phyloP scores from a whole-genome alignment of 2,329 filamentous ascomycete genomes.

The Cladosporium sp. region DNA sequence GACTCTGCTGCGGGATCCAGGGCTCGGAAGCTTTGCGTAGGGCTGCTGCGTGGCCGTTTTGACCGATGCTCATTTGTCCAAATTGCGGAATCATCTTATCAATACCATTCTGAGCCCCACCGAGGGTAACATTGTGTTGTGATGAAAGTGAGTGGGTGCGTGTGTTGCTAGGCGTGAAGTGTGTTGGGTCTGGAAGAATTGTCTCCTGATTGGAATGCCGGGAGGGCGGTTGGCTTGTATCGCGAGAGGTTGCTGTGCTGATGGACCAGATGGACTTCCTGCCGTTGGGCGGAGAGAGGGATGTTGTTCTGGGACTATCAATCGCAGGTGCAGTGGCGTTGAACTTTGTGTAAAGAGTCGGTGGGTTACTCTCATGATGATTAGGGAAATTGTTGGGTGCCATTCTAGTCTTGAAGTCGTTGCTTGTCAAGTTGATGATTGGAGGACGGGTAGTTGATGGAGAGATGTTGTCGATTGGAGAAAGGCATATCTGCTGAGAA shows the following conservation, averaged over 20 bases:
- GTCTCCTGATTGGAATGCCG: slow-evolving; percentile 42
- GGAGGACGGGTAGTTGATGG: slow-evolving; percentile 21
- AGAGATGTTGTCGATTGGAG: slow-evolving; percentile 18
- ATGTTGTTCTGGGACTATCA: slow-evolving; percentile 17
- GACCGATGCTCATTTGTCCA: slow-evolving; percentile 19
- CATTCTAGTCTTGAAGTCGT: slow-evolving; percentile 3
- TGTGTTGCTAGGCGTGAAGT: slow-evolving; percentile 20
- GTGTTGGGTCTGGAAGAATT: slow-evolving; percentile 13
- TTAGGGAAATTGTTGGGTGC: slow-evolving; percentile 14
- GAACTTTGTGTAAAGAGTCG: slow-evolving; percentile 33
- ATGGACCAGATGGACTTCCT: slow-evolving; percentile 4
- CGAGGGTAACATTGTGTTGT: slow-evolving; percentile 39
- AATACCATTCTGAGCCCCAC: slow-evolving; percentile 35
- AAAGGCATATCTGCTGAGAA: slow-evolving; percentile 14
- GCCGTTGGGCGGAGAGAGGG: slow-evolving; percentile 13
- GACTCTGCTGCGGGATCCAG: neutral
- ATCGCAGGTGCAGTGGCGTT: slow-evolving; percentile 25
- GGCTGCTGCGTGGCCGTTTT: slow-evolving; percentile 8
- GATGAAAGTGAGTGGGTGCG: slow-evolving; percentile 44
- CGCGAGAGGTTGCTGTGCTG: slow-evolving; percentile 39
- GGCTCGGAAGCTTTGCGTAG: slow-evolving; percentile 8
- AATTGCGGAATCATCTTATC: slow-evolving; percentile 36
- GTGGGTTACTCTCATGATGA: slow-evolving; percentile 23
- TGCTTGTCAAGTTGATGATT: slow-evolving; percentile 24
- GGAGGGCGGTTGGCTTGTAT: slow-evolving; percentile 53